Conservation (phyloP, 2,329 filamentous ascomycete genomes). For the Aspergillus phoenicis region DNA sequence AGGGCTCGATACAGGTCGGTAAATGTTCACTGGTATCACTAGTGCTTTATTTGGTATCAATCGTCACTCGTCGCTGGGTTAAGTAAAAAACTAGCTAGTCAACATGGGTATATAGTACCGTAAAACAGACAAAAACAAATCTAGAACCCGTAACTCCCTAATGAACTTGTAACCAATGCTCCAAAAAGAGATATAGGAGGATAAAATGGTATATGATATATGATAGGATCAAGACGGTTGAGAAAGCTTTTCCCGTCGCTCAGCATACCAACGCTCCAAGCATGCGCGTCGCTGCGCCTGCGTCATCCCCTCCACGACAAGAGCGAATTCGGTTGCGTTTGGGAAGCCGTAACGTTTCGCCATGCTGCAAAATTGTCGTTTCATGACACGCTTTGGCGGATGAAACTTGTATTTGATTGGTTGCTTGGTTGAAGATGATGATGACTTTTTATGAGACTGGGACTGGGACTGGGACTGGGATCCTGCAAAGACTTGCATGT, state of each 20-base stretch:
- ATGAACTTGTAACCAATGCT: too few species aligned
- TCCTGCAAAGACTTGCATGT: constrained; percentile 37
- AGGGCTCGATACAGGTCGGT: too few species aligned
- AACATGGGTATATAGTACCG: too few species aligned
- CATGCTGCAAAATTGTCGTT: constrained; percentile 89
- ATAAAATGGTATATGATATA: too few species aligned
- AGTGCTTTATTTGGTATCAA: too few species aligned
- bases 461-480: constrained; percentile 20
- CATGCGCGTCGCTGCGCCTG: constrained; percentile 77
- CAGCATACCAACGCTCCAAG: constrained; percentile 77
- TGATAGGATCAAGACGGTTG: too few species aligned
- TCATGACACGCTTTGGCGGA: constrained; percentile 72
- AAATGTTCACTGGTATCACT: too few species aligned
- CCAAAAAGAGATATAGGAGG: too few species aligned
- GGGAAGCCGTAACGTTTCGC: constrained; percentile 75
- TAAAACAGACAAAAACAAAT: too few species aligned
- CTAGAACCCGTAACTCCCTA: too few species aligned
- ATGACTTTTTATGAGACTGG: not conserved
- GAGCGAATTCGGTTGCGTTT: constrained; percentile 78
- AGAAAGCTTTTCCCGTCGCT: constrained; percentile 57
- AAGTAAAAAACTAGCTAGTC: too few species aligned
- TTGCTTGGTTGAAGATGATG: constrained; percentile 30
- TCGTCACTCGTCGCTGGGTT: too few species aligned
- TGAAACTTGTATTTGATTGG: constrained; percentile 64
- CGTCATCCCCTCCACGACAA: constrained; percentile 88